phyloP scores from a whole-genome alignment of 306 rosid genomes.

The Gleditsia sinensis region DNA sequence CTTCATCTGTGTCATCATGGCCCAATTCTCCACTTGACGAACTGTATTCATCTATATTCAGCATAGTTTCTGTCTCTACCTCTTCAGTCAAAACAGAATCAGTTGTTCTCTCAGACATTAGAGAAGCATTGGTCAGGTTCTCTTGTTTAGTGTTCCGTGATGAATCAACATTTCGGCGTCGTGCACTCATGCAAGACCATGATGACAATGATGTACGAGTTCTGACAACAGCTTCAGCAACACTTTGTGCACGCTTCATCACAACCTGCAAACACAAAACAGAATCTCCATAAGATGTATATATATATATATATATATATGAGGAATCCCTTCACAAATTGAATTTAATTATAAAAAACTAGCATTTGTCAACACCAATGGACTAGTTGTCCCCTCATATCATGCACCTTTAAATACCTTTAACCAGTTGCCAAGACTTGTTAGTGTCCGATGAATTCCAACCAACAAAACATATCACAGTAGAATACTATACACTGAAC shows the following conservation, averaged over 20 bases:
- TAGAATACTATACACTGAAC: background rate
- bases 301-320: background rate
- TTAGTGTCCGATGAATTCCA: background rate
- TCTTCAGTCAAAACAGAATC: constrained; percentile 31
- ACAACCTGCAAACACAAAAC: constrained; percentile 49
- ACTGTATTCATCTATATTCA: constrained; percentile 39
- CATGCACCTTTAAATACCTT: background rate
- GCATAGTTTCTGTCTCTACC: constrained; percentile 14
- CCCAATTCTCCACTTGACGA: constrained; percentile 45
- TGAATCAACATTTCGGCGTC: constrained; percentile 52
- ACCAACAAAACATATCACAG: background rate
- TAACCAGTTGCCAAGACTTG: background rate
- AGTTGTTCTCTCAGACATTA: constrained; percentile 37
- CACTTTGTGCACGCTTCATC: constrained; percentile 71
- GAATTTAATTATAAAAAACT: background rate
- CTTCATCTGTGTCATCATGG: constrained; percentile 60
- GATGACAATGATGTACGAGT: constrained; percentile 63
- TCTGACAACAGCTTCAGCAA: constrained; percentile 68
- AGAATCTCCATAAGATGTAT: background rate
- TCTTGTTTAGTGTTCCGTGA: constrained; percentile 34
- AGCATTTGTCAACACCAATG: background rate
- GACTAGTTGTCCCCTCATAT: background rate
- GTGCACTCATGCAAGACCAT: constrained; percentile 77
- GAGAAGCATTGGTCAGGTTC: constrained; percentile 36
- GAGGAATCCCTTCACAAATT: background rate